A percentile compares a stretch with the other conserved stretches of the same genome.
Evolutionary conservation across 805 yeast genomes (phyloP).

Genomic region (Candida anglica): DNA sequence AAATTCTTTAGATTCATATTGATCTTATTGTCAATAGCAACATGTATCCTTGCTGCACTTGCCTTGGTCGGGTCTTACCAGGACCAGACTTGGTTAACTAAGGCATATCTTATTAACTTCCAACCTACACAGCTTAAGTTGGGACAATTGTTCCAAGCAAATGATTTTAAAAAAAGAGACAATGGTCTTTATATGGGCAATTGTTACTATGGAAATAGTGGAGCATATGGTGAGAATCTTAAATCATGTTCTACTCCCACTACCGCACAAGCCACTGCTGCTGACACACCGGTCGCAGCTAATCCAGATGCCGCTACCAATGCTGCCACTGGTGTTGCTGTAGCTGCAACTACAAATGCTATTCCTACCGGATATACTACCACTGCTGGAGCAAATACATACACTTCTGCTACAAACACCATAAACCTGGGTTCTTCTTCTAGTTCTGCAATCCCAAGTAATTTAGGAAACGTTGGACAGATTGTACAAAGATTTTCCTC

Average conservation of each 20-base stretch:
- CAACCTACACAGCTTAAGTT: constrained; percentile 31
- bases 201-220: too few relatives aligned
- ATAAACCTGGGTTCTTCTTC: not conserved
- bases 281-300: too few relatives aligned
- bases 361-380: not conserved
- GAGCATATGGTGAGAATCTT: constrained; percentile 2
- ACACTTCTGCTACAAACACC: constrained; percentile 4
- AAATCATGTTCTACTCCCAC: not conserved
- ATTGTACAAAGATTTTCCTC: too few relatives aligned
- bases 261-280: too few relatives aligned
- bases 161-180: constrained; percentile 10
- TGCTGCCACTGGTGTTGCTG: constrained; percentile 1
- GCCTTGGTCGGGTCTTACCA: constrained; percentile 37
- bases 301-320: not conserved
- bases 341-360: constrained; percentile 1
- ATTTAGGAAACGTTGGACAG: too few relatives aligned
- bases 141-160: constrained; percentile 20
- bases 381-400: not conserved
- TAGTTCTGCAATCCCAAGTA: not conserved
- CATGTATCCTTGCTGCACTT: constrained; percentile 27
- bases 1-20: constrained; percentile 29
- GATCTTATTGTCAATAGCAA: constrained; percentile 28
- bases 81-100: constrained; percentile 28
- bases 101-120: constrained; percentile 31
- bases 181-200: too few relatives aligned